Conservation (phyloP, 2,329 filamentous ascomycete genomes). For the Colletotrichum lupini region DNA sequence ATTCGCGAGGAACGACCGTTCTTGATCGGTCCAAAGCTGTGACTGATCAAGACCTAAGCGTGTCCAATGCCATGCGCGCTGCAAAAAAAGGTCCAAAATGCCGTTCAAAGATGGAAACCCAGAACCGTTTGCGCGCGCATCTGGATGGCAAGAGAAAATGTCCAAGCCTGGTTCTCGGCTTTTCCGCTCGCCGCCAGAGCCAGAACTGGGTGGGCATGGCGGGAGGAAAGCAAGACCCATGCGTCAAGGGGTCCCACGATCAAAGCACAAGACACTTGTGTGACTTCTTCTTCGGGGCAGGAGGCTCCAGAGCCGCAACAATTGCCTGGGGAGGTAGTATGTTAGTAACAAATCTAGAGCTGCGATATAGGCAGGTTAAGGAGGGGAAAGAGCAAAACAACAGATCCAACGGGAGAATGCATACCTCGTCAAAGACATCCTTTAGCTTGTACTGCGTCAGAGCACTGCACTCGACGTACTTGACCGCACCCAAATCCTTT, state of each 20-base stretch:
- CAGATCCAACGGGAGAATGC: slow-evolving; percentile 39
- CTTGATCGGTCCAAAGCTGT: slow-evolving; percentile 24
- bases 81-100: slow-evolving; percentile 34
- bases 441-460: slow-evolving; percentile 98
- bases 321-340: slow-evolving; percentile 74
- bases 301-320: slow-evolving; percentile 92
- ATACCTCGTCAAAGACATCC: slow-evolving; percentile 98
- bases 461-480: slow-evolving; percentile 98
- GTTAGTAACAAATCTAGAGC: slow-evolving; percentile 29
- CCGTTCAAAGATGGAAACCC: slow-evolving; percentile 27
- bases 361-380: slow-evolving; percentile 19
- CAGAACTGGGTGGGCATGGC: slow-evolving; percentile 20
- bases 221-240: slow-evolving; percentile 30
- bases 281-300: slow-evolving; percentile 80
- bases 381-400: not conserved
- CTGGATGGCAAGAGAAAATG: slow-evolving; percentile 28
- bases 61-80: slow-evolving; percentile 35
- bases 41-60: slow-evolving; percentile 31
- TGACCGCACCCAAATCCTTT: slow-evolving; percentile 95
- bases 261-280: slow-evolving; percentile 78
- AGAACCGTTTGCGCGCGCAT: slow-evolving; percentile 33
- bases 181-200: slow-evolving; percentile 30
- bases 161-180: slow-evolving; percentile 35
- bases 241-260: slow-evolving; percentile 3
- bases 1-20: slow-evolving; percentile 21